Percentiles rank a stretch among this genome's conserved stretches.
Evolutionary conservation across 768 basidiomycete species (phyloP).

Genomic region (Erythrobasidium yunnanense): DNA sequence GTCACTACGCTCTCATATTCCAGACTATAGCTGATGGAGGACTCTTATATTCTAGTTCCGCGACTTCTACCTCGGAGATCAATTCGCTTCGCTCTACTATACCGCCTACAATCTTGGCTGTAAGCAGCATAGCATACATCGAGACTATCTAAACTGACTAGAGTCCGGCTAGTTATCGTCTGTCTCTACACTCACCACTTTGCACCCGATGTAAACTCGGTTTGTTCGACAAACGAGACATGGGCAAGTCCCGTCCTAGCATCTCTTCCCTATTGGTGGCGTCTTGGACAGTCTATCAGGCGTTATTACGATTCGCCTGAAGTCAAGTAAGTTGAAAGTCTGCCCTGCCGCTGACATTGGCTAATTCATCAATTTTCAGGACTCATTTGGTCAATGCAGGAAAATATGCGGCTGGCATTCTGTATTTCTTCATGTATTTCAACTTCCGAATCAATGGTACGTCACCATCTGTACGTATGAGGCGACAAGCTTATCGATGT

Average conservation of each 20-base stretch:
- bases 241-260: slow-evolving; percentile 59
- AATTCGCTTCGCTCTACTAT: slow-evolving; percentile 2
- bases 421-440: slow-evolving; percentile 50
- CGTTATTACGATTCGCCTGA: slow-evolving; percentile 67
- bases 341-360: neutral
- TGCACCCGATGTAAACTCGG: slow-evolving; percentile 33
- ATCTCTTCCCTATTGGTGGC: slow-evolving; percentile 59
- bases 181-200: slow-evolving; percentile 61
- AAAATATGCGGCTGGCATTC: slow-evolving; percentile 36
- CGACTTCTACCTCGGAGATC: slow-evolving; percentile 46
- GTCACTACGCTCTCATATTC: slow-evolving; percentile 28
- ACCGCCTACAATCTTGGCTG: slow-evolving; percentile 1
- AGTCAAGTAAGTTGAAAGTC: slow-evolving; percentile 1
- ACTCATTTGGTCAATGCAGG: slow-evolving; percentile 81
- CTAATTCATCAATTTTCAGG: slow-evolving; percentile 39
- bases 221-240: slow-evolving; percentile 43
- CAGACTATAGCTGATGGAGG: neutral
- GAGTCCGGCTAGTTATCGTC: slow-evolving; percentile 47
- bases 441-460: slow-evolving; percentile 63
- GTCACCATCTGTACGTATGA: slow-evolving; percentile 22
- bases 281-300: slow-evolving; percentile 72
- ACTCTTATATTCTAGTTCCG: slow-evolving; percentile 39
- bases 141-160: neutral
- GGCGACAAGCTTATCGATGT: no score
- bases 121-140: neutral